Conservation (phyloP, 2,329 filamentous ascomycete species). For the Hirsutella minnesotensis region DNA sequence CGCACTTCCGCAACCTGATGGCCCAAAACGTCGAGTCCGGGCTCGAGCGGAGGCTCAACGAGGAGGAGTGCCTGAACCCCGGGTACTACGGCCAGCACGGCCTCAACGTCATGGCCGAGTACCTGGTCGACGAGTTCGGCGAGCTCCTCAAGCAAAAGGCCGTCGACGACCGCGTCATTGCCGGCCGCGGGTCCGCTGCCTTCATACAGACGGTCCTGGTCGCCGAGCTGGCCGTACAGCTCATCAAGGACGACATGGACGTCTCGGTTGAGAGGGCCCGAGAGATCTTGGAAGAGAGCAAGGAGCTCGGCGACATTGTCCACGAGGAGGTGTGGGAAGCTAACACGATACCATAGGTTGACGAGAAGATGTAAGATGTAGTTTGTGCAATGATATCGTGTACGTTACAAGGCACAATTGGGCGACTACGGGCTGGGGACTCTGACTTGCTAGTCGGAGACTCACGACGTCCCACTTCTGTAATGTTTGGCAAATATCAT, state of each 20-base stretch:
- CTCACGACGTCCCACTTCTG: too few relatives aligned
- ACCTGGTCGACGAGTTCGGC: constrained; percentile 49
- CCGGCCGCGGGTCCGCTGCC: constrained; percentile 51
- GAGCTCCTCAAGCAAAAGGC: constrained; percentile 48
- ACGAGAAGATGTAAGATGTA: not conserved
- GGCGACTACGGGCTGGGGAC: too few relatives aligned
- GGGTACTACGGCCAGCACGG: constrained; percentile 80
- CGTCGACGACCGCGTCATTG: constrained; percentile 52
- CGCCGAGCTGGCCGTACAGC: constrained; percentile 49
- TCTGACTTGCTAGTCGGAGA: too few relatives aligned
- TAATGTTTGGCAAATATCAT: too few relatives aligned
- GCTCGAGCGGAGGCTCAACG: constrained; percentile 46
- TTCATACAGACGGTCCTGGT: constrained; percentile 69
- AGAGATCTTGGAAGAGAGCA: constrained; percentile 53
- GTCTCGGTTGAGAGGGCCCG: constrained; percentile 30
- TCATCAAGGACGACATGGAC: constrained; percentile 46
- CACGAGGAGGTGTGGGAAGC: constrained; percentile 38
- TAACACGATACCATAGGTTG: not conserved
- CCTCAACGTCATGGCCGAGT: constrained; percentile 58
- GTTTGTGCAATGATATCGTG: not conserved
- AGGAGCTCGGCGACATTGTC: constrained; percentile 53
- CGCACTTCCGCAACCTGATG: constrained; percentile 49
- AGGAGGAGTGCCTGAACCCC: constrained; percentile 49
- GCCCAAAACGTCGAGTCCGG: constrained; percentile 43
- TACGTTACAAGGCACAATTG: too few relatives aligned